Evolutionary conservation across 345 rosid genomes (phyloP), one percentile per base, ranked within the genome.

Genomic region (Aethionema arabicum): DNA sequence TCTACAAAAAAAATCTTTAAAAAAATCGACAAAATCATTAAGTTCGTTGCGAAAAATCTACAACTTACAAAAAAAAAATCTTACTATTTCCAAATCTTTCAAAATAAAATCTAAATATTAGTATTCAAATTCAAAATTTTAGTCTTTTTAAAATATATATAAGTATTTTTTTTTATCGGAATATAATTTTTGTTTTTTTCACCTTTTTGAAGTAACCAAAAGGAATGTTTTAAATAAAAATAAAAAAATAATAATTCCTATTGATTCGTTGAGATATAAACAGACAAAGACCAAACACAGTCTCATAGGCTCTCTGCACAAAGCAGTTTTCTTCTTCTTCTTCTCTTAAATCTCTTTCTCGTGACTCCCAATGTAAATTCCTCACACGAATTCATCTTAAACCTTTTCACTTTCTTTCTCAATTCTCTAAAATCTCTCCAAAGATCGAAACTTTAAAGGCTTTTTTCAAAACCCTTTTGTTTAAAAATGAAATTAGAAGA

Each of bases 251-350:
- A 12, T 7, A 30, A 54, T 50, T 2, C 27, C 27, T 50, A 30
- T 70, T 48, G 58, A 63, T 43, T 58, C 61, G 70, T 57, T 30
- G 39, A 47, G 65, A 64, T 11, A 32, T 49, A 33, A 70, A 69
- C 0, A 57, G 75, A 63, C 69, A 70, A 57, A 57, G 65, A 71
- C 69, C 49, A 71, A 71, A 71, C 49, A 63, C 53, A 66, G 52
- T 57, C 70, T 71, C 27, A 36, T 36, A 65, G 65, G 70, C 75
- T 42, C 75, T 42, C 70, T 71, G 75, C 75, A 70, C 75, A 52
- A 65, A 58, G 70, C 75, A 64, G 51, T 70, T 50, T 50, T 56
- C 69, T 70, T 56, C 74, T 38, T 42, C 74, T 50, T 70, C 65
- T 69, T 51, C 75, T 65, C 41, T 51, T 52, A 29, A 50, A 50